phyloP scores from a whole-genome alignment of 164 flowering plant species.

The Annona squamosa region DNA sequence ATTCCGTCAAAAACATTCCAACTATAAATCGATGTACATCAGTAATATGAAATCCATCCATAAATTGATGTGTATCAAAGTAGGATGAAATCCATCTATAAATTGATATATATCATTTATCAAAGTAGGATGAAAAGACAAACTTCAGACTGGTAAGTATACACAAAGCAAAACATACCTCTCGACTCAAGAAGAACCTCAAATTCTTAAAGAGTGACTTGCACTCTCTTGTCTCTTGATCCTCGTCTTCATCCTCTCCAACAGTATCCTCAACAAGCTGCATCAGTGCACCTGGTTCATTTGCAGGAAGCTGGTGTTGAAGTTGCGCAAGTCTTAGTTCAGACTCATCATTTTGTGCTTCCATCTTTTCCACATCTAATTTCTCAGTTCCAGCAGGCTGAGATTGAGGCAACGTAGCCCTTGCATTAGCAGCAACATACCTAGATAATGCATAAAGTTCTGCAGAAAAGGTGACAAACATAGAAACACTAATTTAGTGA shows the following conservation, averaged over 20 bases:
- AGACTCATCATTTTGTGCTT: constrained; percentile 37
- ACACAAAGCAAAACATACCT: constrained; percentile 36
- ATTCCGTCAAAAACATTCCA: no score
- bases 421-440: constrained; percentile 43
- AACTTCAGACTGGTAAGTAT: neutral
- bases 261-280: constrained; percentile 56
- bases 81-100: neutral
- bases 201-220: constrained; percentile 59
- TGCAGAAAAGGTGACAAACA: constrained; percentile 21
- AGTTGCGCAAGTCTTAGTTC: constrained; percentile 80
- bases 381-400: constrained; percentile 29
- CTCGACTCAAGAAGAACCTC: constrained; percentile 86
- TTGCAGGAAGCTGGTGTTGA: constrained; percentile 82
- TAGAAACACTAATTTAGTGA: neutral
- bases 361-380: constrained; percentile 19
- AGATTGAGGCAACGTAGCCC: constrained; percentile 18
- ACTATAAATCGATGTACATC: no score
- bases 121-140: neutral
- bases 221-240: constrained; percentile 66
- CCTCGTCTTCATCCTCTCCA: constrained; percentile 54
- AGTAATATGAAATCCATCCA: neutral
- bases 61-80: neutral
- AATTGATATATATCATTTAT: neutral
- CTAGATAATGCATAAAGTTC: constrained; percentile 80
- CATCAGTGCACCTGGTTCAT: constrained; percentile 80